Evolutionary conservation across 1,284 basidiomycete genomes (phyloP).

Genomic region (Microbotryomycetes sp.): DNA sequence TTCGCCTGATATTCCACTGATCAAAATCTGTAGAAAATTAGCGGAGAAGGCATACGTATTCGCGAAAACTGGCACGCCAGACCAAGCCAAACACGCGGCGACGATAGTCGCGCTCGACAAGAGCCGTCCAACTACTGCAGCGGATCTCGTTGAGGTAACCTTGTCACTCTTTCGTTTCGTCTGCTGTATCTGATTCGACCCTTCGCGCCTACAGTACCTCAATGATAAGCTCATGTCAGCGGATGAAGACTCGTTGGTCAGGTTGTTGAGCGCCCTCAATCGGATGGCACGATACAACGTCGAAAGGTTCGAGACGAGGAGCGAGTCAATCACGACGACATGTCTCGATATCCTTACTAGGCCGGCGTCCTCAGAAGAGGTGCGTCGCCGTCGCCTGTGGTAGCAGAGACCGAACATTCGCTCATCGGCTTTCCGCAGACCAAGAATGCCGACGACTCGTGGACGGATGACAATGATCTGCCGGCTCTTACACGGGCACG

Average conservation of each 20-base stretch:
- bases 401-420: neutral
- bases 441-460: constrained; percentile 50
- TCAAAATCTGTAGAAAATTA: constrained; percentile 37
- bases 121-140: constrained; percentile 49
- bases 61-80: constrained; percentile 55
- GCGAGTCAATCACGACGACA: constrained; percentile 62
- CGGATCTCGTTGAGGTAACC: constrained; percentile 57
- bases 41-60: constrained; percentile 59
- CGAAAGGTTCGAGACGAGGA: constrained; percentile 65
- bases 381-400: constrained; percentile 37
- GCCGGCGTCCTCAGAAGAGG: constrained; percentile 49
- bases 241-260: constrained; percentile 53
- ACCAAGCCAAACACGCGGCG: constrained; percentile 81
- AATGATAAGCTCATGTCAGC: constrained; percentile 51
- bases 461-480: constrained; percentile 62
- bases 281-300: constrained; percentile 62
- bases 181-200: neutral
- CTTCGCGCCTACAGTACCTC: constrained; percentile 48
- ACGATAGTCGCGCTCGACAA: constrained; percentile 55
- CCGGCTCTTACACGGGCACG: constrained; percentile 54
- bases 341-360: constrained; percentile 67
- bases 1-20: neutral
- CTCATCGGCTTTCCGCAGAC: constrained; percentile 6
- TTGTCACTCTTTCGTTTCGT: constrained; percentile 9
- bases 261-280: constrained; percentile 62